Conservation (phyloP, 2,329 filamentous ascomycete species). For the Drechslerella dactyloides region DNA sequence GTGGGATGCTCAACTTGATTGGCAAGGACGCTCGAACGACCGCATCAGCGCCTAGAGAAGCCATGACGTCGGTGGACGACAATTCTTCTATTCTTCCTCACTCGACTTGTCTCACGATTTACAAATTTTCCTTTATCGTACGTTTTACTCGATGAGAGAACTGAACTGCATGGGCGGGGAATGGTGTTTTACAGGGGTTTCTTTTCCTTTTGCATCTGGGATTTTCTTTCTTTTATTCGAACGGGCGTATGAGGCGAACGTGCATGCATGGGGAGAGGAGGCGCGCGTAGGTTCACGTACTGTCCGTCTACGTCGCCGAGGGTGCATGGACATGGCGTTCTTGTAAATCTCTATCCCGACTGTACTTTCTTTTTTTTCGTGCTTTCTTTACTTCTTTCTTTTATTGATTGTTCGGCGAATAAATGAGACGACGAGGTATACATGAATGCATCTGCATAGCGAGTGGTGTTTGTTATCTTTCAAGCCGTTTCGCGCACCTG, state of each 20-base stretch:
- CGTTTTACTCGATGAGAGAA: not conserved
- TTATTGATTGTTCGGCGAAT: not conserved
- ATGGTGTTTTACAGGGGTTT: not conserved
- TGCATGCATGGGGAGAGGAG: not conserved
- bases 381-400: not conserved
- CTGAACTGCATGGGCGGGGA: not conserved
- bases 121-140: conserved; percentile 9
- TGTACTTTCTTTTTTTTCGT: conserved; percentile 10
- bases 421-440: not conserved
- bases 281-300: too few species aligned
- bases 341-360: not conserved
- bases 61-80: too few species aligned
- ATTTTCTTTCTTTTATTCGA: not conserved
- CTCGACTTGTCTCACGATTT: not conserved
- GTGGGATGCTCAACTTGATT: conserved; percentile 31
- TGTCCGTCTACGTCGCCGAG: too few species aligned
- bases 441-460: conserved; percentile 33
- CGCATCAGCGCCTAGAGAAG: conserved; percentile 29
- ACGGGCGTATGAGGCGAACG: not conserved
- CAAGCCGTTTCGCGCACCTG: too few species aligned
- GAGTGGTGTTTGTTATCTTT: conserved; percentile 22
- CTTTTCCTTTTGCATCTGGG: not conserved
- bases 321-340: too few species aligned
- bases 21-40: conserved; percentile 28
- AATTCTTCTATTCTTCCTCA: not conserved